Percentiles rank a stretch among this genome's conserved stretches.
These are phyloP conservation scores for Suhomyces prunicola DNA, from an alignment of 805 yeast genomes.

Conservation along the genomic window DNA sequence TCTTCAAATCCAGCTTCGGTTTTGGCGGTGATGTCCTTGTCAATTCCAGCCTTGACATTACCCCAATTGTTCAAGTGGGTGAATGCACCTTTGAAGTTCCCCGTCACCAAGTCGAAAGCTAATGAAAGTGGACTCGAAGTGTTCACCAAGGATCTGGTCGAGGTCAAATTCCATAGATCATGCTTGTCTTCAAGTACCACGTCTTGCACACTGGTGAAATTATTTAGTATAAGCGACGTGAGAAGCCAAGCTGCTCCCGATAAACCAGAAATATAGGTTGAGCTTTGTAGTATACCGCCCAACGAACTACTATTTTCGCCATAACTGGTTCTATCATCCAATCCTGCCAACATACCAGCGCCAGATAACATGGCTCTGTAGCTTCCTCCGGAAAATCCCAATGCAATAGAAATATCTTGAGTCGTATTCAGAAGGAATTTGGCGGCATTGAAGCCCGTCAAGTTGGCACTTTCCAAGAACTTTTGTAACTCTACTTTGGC, in stretches of 20 bases:
- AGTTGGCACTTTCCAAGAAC: constrained; percentile 20
- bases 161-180: constrained; percentile 36
- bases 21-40: constrained; percentile 47
- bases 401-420: constrained; percentile 21
- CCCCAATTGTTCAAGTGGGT: constrained; percentile 30
- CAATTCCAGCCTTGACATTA: constrained; percentile 38
- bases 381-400: constrained; percentile 42
- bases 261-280: constrained; percentile 71
- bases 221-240: constrained; percentile 63
- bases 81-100: constrained; percentile 23
- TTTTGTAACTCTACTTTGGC: constrained; percentile 21
- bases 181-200: constrained; percentile 37
- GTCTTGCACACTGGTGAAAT: constrained; percentile 68
- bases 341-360: constrained; percentile 78
- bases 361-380: constrained; percentile 59
- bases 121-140: constrained; percentile 15
- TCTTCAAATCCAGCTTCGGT: constrained; percentile 60
- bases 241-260: constrained; percentile 87
- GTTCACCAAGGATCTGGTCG: constrained; percentile 27
- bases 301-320: constrained; percentile 46
- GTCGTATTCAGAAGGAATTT: constrained; percentile 16
- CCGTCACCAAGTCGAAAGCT: constrained; percentile 18
- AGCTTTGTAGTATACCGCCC: constrained; percentile 70
- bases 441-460: constrained; percentile 20
- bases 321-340: constrained; percentile 67